A percentile compares a stretch with the other conserved stretches of the same genome.
Evolutionary conservation across 495 filamentous ascomycete species (phyloP).

Genomic region (Daldinia decipiens): DNA sequence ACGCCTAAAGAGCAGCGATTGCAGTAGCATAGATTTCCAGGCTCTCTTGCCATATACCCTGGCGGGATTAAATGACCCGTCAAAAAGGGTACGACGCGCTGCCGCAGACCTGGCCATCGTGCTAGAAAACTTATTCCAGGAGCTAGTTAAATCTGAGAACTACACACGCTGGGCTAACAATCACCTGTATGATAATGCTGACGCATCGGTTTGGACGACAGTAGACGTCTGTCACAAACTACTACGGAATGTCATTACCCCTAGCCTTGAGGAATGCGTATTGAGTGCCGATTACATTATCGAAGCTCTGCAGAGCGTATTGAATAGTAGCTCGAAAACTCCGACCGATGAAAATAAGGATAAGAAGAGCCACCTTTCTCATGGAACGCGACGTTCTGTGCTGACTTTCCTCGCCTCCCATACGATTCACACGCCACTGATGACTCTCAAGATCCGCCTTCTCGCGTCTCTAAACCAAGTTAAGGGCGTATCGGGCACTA

Average conservation of each 20-base stretch:
- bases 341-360: slow-evolving; percentile 50
- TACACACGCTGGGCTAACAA: slow-evolving; percentile 50
- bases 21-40: slow-evolving; percentile 72
- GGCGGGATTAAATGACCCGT: slow-evolving; percentile 75
- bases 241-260: slow-evolving; percentile 70
- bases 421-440: slow-evolving; percentile 70
- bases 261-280: slow-evolving; percentile 82
- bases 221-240: slow-evolving; percentile 66
- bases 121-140: slow-evolving; percentile 50
- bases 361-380: slow-evolving; percentile 67
- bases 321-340: slow-evolving; percentile 59
- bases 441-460: slow-evolving; percentile 72
- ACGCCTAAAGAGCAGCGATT: slow-evolving; percentile 61
- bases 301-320: slow-evolving; percentile 64
- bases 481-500: slow-evolving; percentile 71
- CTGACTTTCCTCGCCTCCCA: slow-evolving; percentile 81
- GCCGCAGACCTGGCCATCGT: slow-evolving; percentile 70
- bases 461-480: slow-evolving; percentile 75
- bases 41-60: slow-evolving; percentile 80
- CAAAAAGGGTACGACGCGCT: slow-evolving; percentile 76
- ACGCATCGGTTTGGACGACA: slow-evolving; percentile 68
- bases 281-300: slow-evolving; percentile 74
- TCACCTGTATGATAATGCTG: slow-evolving; percentile 61
- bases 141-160: slow-evolving; percentile 36
- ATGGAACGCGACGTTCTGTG: slow-evolving; percentile 69